Evolutionary conservation across 768 basidiomycete genomes (phyloP).

Genomic region (Suillus luteus): DNA sequence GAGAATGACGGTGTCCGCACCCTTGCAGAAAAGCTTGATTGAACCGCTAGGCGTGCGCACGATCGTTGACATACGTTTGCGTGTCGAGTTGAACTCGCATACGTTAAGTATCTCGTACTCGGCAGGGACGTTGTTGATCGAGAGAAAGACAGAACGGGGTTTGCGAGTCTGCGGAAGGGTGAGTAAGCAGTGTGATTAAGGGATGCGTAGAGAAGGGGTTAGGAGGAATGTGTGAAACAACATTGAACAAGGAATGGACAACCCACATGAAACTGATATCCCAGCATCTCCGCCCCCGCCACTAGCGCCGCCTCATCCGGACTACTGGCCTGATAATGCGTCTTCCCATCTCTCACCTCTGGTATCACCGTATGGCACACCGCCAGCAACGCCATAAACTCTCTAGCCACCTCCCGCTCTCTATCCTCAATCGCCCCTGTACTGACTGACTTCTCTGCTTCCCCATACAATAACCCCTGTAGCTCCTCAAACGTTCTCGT

Average conservation of each 20-base stretch:
- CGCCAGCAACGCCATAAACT: slow-evolving; percentile 82
- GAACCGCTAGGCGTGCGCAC: slow-evolving; percentile 85
- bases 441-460: slow-evolving; percentile 26
- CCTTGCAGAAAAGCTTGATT: slow-evolving; percentile 95
- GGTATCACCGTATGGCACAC: slow-evolving; percentile 99
- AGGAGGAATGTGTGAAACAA: background rate
- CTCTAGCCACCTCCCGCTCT: slow-evolving; percentile 58
- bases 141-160: slow-evolving; percentile 92
- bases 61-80: slow-evolving; percentile 97
- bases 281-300: slow-evolving; percentile 87
- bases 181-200: background rate
- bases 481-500: slow-evolving; percentile 85
- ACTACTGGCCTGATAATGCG: slow-evolving; percentile 92
- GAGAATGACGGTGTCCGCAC: slow-evolving; percentile 96
- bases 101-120: slow-evolving; percentile 95
- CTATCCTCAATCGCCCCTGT: slow-evolving; percentile 19
- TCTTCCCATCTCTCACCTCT: slow-evolving; percentile 86
- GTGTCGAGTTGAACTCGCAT: slow-evolving; percentile 97
- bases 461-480: slow-evolving; percentile 51
- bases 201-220: background rate
- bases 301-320: slow-evolving; percentile 98
- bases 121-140: slow-evolving; percentile 65
- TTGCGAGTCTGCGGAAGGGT: slow-evolving; percentile 72
- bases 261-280: slow-evolving; percentile 92
- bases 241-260: background rate